A percentile compares a stretch with the other conserved stretches of the same genome.
Evolutionary conservation across 2,329 filamentous ascomycete genomes (phyloP).

Genomic region (Alternaria ethzedia): DNA sequence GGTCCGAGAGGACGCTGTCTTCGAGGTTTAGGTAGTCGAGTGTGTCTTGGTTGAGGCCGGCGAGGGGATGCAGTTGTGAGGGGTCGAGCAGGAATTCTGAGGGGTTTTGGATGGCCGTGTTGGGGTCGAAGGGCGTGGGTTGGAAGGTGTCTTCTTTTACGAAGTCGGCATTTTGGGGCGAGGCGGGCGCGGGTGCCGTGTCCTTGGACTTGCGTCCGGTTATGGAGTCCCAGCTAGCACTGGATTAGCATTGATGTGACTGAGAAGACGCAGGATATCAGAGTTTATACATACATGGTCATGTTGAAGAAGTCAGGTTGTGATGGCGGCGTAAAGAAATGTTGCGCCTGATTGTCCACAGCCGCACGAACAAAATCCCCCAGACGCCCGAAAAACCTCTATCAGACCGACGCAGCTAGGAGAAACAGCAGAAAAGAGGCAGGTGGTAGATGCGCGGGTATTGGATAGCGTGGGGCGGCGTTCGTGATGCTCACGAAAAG

Average conservation of each 20-base stretch:
- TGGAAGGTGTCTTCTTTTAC: constrained; percentile 58
- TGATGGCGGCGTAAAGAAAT: constrained; percentile 22
- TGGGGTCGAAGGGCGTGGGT: constrained; percentile 70
- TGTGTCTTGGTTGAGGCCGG: constrained; percentile 88
- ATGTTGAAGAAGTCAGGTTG: constrained; percentile 33
- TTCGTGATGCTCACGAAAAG: constrained; percentile 36
- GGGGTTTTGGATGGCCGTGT: constrained; percentile 74
- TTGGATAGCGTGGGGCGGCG: constrained; percentile 29
- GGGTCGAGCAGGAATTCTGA: constrained; percentile 92
- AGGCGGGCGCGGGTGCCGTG: constrained; percentile 51
- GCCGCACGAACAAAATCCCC: constrained; percentile 15
- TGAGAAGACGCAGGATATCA: not conserved
- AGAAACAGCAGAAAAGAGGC: constrained; percentile 16
- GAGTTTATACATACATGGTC: constrained; percentile 40
- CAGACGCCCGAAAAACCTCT: constrained; percentile 27
- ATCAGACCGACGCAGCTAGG: constrained; percentile 11
- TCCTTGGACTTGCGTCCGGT: constrained; percentile 63
- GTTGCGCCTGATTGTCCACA: constrained; percentile 29
- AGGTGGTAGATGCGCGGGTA: constrained; percentile 35
- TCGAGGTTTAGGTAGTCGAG: constrained; percentile 96
- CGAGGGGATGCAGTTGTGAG: constrained; percentile 87
- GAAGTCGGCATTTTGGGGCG: constrained; percentile 39
- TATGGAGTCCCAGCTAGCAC: constrained; percentile 60
- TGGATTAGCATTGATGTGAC: constrained; percentile 2
- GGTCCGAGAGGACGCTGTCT: constrained; percentile 84